phyloP scores from a whole-genome alignment of 1,139 yeast species.

The Suhomyces bolitotheri region DNA sequence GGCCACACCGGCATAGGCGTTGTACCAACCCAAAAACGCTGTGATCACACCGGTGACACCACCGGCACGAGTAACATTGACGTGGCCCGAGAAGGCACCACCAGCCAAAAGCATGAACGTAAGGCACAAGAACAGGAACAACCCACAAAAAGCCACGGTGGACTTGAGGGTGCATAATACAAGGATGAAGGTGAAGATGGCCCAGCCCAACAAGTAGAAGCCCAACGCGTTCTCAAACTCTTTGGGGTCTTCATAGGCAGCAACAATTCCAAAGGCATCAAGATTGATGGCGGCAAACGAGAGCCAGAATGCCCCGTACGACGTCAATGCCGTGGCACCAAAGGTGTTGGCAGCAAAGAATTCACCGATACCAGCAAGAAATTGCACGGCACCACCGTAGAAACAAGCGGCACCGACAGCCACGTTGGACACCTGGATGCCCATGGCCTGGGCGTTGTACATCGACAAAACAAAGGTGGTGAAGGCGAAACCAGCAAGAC shows the following conservation, averaged over 20 bases:
- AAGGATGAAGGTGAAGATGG: slow-evolving; percentile 59
- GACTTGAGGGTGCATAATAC: slow-evolving; percentile 62
- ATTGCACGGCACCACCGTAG: slow-evolving; percentile 64
- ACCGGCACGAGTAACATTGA: slow-evolving; percentile 59
- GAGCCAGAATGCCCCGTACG: slow-evolving; percentile 79
- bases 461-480: slow-evolving; percentile 53
- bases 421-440: slow-evolving; percentile 48
- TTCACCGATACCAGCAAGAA: slow-evolving; percentile 68
- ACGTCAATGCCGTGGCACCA: slow-evolving; percentile 63
- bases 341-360: slow-evolving; percentile 64
- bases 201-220: slow-evolving; percentile 66
- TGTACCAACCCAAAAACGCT: slow-evolving; percentile 62
- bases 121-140: slow-evolving; percentile 54
- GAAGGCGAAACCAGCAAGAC: slow-evolving; percentile 53
- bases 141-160: slow-evolving; percentile 57
- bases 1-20: slow-evolving; percentile 46
- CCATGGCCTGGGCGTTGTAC: slow-evolving; percentile 53
- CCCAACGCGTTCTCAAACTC: slow-evolving; percentile 55
- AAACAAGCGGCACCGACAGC: slow-evolving; percentile 53
- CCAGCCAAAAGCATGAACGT: slow-evolving; percentile 59
- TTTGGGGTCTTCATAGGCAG: slow-evolving; percentile 50
- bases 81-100: slow-evolving; percentile 53
- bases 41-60: slow-evolving; percentile 67
- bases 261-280: slow-evolving; percentile 54
- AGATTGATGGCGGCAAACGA: slow-evolving; percentile 59